Percentiles rank a stretch among this genome's conserved stretches.
These are phyloP conservation scores for Trifolium fragiferum DNA, from an alignment of 306 rosid genomes.

Conservation along the genomic window DNA sequence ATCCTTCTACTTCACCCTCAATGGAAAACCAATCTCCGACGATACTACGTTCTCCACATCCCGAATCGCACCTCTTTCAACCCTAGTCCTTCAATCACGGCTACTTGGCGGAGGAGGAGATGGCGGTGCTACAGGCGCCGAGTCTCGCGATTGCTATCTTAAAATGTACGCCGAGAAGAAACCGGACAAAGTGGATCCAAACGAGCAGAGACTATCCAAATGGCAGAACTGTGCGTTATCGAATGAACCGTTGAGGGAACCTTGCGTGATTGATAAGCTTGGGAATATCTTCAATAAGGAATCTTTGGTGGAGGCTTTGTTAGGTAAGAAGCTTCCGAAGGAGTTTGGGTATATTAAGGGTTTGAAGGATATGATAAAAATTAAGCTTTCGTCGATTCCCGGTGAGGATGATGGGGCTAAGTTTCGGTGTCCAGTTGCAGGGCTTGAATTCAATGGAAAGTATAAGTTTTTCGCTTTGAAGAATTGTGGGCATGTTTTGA, in stretches of 20 bases:
- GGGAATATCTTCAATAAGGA: slow-evolving; percentile 91
- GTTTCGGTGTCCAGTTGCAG: slow-evolving; percentile 86
- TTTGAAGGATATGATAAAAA: slow-evolving; percentile 78
- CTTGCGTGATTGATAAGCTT: slow-evolving; percentile 82
- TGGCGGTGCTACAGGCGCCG: slow-evolving; percentile 96
- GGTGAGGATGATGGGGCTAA: slow-evolving; percentile 50
- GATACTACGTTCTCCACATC: slow-evolving; percentile 45
- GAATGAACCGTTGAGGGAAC: slow-evolving; percentile 82
- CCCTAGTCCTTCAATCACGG: slow-evolving; percentile 64
- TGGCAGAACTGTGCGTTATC: slow-evolving; percentile 85
- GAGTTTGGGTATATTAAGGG: slow-evolving; percentile 88
- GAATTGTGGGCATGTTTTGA: slow-evolving; percentile 92
- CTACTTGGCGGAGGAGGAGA: slow-evolving; percentile 86
- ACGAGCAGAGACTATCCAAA: slow-evolving; percentile 87
- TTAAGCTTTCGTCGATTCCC: slow-evolving; percentile 55
- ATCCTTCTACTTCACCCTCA: slow-evolving; percentile 68
- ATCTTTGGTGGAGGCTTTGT: slow-evolving; percentile 73
- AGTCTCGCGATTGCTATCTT: slow-evolving; percentile 95
- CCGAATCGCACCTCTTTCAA: slow-evolving; percentile 59
- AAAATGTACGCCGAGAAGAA: slow-evolving; percentile 91
- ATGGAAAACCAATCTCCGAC: slow-evolving; percentile 69
- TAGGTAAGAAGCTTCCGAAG: slow-evolving; percentile 88
- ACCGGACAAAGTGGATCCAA: slow-evolving; percentile 88
- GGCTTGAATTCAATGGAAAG: slow-evolving; percentile 89
- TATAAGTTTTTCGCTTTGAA: slow-evolving; percentile 71